Conservation (phyloP, 1,139 yeast species). For the Blastobotrys elegans region DNA sequence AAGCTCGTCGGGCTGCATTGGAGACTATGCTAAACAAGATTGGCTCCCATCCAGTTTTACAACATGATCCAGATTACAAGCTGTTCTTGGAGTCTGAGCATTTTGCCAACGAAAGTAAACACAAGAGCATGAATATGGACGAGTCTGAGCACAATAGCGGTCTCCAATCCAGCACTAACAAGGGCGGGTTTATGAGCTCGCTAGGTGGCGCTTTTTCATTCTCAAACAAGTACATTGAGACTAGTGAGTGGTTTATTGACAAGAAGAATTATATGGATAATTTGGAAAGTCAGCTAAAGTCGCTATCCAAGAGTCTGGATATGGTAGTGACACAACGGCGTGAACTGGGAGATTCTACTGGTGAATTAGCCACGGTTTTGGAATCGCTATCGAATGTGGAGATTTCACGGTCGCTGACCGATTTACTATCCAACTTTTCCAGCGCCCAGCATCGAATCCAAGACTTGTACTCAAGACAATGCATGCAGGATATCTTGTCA, state of each 20-base stretch:
- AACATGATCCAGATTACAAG: conserved; percentile 68
- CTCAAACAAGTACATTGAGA: conserved; percentile 61
- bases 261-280: conserved; percentile 66
- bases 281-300: conserved; percentile 67
- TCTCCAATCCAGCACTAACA: conserved; percentile 21
- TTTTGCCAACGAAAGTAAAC: conserved; percentile 49
- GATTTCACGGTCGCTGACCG: conserved; percentile 62
- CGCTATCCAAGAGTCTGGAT: conserved; percentile 68
- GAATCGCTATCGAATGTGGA: conserved; percentile 67
- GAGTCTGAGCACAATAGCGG: conserved; percentile 24
- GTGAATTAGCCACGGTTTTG: conserved; percentile 55
- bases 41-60: conserved; percentile 49
- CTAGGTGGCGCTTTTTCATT: conserved; percentile 49
- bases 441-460: conserved; percentile 65
- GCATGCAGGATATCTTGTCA: conserved; percentile 81
- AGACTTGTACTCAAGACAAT: conserved; percentile 72
- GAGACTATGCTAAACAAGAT: conserved; percentile 81
- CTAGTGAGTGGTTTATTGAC: conserved; percentile 71
- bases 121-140: conserved; percentile 16
- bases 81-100: conserved; percentile 74
- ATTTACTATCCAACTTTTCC: conserved; percentile 60
- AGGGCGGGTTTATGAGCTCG: conserved; percentile 56
- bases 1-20: conserved; percentile 76
- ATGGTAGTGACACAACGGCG: conserved; percentile 68
- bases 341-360: conserved; percentile 62